Evolutionary conservation across 148 eudicot genomes (phyloP).

Genomic region (Diospyros kaki): DNA sequence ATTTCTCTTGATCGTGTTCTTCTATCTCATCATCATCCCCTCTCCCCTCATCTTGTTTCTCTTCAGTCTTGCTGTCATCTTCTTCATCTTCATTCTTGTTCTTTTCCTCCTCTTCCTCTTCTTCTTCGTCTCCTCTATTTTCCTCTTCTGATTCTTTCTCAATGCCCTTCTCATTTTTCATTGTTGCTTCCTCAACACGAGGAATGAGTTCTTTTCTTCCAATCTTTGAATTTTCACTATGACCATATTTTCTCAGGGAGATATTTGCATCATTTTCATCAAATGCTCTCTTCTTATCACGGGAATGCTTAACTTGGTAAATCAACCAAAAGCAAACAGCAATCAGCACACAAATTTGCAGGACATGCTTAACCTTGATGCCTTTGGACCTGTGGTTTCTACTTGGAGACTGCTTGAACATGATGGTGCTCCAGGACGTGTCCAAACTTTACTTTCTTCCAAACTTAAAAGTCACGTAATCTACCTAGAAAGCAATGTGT

Average conservation of each 20-base stretch:
- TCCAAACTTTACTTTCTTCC: slow-evolving; percentile 4
- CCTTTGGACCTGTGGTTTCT: slow-evolving; percentile 72
- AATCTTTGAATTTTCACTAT: slow-evolving; percentile 32
- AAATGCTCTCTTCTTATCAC: slow-evolving; percentile 70
- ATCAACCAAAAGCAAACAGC: slow-evolving; percentile 84
- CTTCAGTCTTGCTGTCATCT: slow-evolving; percentile 18
- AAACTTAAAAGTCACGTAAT: neutral
- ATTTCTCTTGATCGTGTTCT: slow-evolving; percentile 34
- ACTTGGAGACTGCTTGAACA: slow-evolving; percentile 70
- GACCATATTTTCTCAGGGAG: slow-evolving; percentile 12
- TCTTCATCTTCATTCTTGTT: slow-evolving; percentile 37
- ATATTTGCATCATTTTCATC: slow-evolving; percentile 40
- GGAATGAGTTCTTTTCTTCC: slow-evolving; percentile 69
- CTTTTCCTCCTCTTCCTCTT: slow-evolving; percentile 36
- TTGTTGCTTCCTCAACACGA: slow-evolving; percentile 23
- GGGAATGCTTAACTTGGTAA: slow-evolving; percentile 91
- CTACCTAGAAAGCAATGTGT: neutral
- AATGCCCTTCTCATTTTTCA: slow-evolving; percentile 30
- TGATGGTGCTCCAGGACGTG: slow-evolving; percentile 16
- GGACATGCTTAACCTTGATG: slow-evolving; percentile 58
- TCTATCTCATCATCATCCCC: slow-evolving; percentile 37
- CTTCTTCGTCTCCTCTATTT: slow-evolving; percentile 50
- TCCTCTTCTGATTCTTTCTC: slow-evolving; percentile 46
- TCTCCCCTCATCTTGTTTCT: slow-evolving; percentile 21
- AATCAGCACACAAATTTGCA: slow-evolving; percentile 74